A percentile compares a stretch with the other conserved stretches of the same genome.
Conservation (phyloP, 2,329 filamentous ascomycete genomes). For the Diaporthe sp. region DNA sequence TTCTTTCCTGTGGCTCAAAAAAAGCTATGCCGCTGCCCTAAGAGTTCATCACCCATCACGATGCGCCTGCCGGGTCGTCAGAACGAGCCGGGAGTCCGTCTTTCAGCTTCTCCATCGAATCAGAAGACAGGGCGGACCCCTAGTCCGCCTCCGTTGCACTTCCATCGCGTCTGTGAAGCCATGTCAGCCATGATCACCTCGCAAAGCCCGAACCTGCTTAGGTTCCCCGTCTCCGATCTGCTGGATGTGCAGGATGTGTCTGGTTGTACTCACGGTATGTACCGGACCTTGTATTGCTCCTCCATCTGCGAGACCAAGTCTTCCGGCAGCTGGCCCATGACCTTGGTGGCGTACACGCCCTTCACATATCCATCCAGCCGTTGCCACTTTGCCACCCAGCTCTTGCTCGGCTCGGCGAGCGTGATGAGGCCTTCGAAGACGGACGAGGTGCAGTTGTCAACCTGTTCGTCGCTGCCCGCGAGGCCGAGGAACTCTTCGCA, state of each 20-base stretch:
- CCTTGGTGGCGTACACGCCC: conserved; percentile 95
- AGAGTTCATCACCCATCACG: not conserved
- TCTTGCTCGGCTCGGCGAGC: conserved; percentile 83
- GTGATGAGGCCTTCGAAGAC: conserved; percentile 95
- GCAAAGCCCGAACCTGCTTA: not conserved
- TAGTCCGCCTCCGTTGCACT: conserved; percentile 65
- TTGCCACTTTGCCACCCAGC: conserved; percentile 98
- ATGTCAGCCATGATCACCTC: conserved; percentile 24
- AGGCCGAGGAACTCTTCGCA: conserved; percentile 94
- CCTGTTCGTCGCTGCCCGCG: conserved; percentile 80
- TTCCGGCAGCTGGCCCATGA: conserved; percentile 83
- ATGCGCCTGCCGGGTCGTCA: not conserved
- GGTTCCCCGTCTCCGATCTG: not conserved
- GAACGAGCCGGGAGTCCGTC: not conserved
- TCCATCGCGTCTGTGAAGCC: conserved; percentile 64
- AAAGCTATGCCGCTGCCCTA: not conserved
- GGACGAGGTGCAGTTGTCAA: conserved; percentile 94
- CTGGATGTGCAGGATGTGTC: too few species aligned
- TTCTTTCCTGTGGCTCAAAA: not conserved
- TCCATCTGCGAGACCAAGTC: conserved; percentile 73
- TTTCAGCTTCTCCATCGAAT: conserved; percentile 37
- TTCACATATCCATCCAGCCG: conserved; percentile 88
- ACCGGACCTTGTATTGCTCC: conserved; percentile 74
- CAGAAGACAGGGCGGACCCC: conserved; percentile 34
- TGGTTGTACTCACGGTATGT: conserved; percentile 71